phyloP scores from a whole-genome alignment of 73 alveolate genomes.

The Tetrahymena elliotti region DNA sequence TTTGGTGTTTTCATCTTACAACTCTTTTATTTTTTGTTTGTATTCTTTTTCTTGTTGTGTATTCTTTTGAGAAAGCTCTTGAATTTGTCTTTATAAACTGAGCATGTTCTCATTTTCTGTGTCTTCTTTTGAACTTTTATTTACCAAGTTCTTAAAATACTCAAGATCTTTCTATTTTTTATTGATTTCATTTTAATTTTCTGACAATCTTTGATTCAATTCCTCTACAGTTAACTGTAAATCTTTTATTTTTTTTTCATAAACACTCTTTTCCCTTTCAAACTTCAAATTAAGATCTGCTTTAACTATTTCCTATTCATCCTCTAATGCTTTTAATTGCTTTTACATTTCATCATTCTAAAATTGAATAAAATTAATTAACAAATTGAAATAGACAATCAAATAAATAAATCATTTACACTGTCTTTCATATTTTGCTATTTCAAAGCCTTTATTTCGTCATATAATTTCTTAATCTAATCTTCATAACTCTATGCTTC shows the following conservation, averaged over 20 bases:
- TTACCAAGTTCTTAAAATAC: background rate
- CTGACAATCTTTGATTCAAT: background rate
- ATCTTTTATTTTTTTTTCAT: background rate
- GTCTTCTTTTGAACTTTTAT: background rate
- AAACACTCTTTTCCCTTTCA: background rate
- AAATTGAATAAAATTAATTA: background rate
- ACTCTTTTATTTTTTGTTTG: background rate
- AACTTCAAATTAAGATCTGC: background rate
- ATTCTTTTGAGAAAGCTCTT: background rate
- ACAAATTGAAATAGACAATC: too few relatives aligned
- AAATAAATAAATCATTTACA: background rate
- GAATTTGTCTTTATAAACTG: background rate
- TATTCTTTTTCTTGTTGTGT: background rate
- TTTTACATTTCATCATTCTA: background rate
- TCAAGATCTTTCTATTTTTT: background rate
- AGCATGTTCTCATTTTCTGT: background rate
- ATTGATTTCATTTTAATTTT: background rate
- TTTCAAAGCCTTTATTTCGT: background rate
- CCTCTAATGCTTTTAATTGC: background rate
- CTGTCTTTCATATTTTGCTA: background rate
- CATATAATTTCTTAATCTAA: background rate
- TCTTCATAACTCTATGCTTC: background rate
- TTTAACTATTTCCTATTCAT: background rate
- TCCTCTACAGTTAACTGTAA: background rate
- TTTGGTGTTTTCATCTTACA: background rate